Evolutionary conservation across 441 rosid species (phyloP), one percentile per base, ranked within the genome.

Genomic region (Manihot esculenta): DNA sequence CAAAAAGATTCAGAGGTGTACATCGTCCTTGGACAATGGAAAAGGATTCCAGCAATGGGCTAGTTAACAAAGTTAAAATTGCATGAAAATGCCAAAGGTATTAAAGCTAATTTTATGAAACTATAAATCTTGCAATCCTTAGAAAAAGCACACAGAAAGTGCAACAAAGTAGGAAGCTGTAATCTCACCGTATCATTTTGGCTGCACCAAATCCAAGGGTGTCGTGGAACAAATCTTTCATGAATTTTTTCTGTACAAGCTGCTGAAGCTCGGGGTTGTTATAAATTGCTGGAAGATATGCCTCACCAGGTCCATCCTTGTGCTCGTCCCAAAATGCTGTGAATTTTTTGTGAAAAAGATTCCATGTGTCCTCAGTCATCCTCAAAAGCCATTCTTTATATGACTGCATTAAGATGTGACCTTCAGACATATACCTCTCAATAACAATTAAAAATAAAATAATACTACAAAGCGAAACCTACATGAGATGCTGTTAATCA

Each of bases 171-270:
- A 26, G 41, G 64, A 62, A 24, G 23, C 10, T 55, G 17, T 23
- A 11, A 23, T 64, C 75, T 72, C 67, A 88, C 98, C 99, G 86
- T 59, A 88, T 90, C 99, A 94, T 92, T 81, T 94, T 92, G 64
- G 97, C 97, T 62, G 97, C 92, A 41, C 97, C 99, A 49, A 90
- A 94, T 65, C 99, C 99, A 62, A 94, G 92, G 24, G 89, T 72
- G 71, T 92, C 97, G 68, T 89, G 97, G 81, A 92, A 78, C 80
- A 94, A 77, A 68, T 85, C 89, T 64, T 21, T 74, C 88, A 91
- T 86, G 71, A 61, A 93, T 48, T 80, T 84, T 68, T 70, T 85
- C 79, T 83, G 89, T 42, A 83, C 81, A 55, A 88, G 89, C 84
- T 83, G 78, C 74, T 59, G 84, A 77, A 92, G 86, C 78, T 88